Conservation (phyloP, 345 rosid genomes). For the Isatis tinctoria region DNA sequence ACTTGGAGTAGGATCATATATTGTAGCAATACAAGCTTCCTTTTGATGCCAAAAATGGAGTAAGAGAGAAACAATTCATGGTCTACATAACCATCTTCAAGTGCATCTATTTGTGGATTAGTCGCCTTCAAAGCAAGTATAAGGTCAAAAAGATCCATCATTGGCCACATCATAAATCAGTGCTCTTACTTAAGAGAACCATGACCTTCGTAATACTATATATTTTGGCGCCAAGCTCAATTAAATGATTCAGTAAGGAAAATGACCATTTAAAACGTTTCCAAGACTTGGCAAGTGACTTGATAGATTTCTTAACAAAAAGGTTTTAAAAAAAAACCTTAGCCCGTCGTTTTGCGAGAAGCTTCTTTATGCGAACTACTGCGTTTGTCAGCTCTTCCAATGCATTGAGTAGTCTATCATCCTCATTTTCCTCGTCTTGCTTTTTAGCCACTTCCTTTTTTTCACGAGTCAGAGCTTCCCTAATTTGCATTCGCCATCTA, state of each 20-base stretch:
- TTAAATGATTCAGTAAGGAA: no score
- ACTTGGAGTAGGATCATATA: neutral
- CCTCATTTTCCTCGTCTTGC: constrained; percentile 59
- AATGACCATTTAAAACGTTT: neutral
- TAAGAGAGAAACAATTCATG: constrained; percentile 81
- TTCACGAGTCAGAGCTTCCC: constrained; percentile 70
- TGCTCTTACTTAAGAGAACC: no score
- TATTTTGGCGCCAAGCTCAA: no score
- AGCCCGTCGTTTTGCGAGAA: constrained; percentile 64
- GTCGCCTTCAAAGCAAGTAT: no score
- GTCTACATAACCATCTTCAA: constrained; percentile 80
- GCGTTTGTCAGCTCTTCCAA: constrained; percentile 84
- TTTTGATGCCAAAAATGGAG: neutral
- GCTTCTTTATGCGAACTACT: constrained; percentile 64
- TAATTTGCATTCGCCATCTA: constrained; percentile 86
- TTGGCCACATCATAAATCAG: no score
- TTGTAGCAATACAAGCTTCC: neutral
- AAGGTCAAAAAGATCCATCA: no score
- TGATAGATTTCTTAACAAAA: neutral
- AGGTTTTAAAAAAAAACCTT: constrained; percentile 53
- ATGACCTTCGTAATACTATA: no score
- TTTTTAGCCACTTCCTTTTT: constrained; percentile 45
- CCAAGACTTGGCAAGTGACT: neutral
- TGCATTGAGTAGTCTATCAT: constrained; percentile 84
- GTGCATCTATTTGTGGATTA: constrained; percentile 70